Evolutionary conservation across 441 rosid species (phyloP), one percentile per base, ranked within the genome.

Genomic region (Geranium incanum): DNA sequence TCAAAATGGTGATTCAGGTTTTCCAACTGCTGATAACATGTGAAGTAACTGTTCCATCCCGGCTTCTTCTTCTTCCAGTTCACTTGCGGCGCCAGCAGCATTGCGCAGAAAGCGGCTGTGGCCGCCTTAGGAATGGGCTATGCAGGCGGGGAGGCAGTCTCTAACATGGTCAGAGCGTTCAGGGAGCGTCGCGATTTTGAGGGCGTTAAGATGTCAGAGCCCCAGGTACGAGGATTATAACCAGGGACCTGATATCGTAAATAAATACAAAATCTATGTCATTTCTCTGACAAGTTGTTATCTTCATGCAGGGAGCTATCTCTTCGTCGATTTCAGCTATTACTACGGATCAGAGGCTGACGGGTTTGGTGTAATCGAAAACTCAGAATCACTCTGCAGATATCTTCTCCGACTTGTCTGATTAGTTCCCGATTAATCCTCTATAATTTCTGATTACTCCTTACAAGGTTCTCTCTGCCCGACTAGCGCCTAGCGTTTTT

Each of bases 71-170:
- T 43, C n/a, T 69, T 78, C 39, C 76, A 92, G 97, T 76, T 76
- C 68, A 88, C 89, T 78, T 92, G 97, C 60, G 97, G 99, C 73
- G 99, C 97, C 36, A 85, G 97, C 81, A 92, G 93, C 72, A 84
- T 92, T 69, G 74, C 99, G 66, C 98, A 95, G 65, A 92, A 84
- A 75, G 99, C 99, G 18, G 99, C 79, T 74, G 85, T 91, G 75
- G 98, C 98, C 60, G 99, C 98, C 36, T 79, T 92, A 73, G 97
- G 89, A 18, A 70, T 94, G 71, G 99, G 99, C 15, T 86, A 90
- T 78, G 98, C 93, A 5, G 99, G 99, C 13, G 96, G 99, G 18
- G 91, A 95, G 82, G 86, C 86, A 7, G 90, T 92, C 33, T 75
- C 90, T 12, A 81, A 75, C 5, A 95, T 92, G 99, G 97, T 91